These are phyloP conservation scores for Holtermannia corniformis DNA, from an alignment of 768 basidiomycete genomes.

Conservation along the genomic window DNA sequence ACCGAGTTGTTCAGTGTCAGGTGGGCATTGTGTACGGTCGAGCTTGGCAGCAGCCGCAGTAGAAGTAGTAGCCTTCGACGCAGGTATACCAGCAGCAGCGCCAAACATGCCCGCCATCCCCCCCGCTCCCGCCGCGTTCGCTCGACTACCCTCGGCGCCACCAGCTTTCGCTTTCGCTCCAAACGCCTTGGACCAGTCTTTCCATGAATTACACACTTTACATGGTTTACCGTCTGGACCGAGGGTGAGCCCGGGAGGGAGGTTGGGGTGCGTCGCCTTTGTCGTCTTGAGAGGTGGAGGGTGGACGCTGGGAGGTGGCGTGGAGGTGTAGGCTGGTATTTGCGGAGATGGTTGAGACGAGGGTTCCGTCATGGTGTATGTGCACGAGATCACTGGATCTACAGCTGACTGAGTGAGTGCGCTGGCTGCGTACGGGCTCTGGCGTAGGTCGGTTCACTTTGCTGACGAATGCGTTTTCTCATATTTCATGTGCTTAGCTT, in stretches of 20 bases:
- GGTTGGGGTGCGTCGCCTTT: constrained; percentile 33
- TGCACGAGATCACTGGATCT: background rate
- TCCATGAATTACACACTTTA: constrained; percentile 58
- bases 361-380: background rate
- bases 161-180: constrained; percentile 51
- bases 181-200: constrained; percentile 23
- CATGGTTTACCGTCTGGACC: constrained; percentile 93
- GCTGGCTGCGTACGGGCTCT: too few species aligned
- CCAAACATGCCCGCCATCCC: constrained; percentile 22
- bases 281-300: constrained; percentile 16
- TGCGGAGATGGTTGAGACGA: background rate
- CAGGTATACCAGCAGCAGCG: background rate
- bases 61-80: background rate
- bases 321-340: background rate
- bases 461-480: too few species aligned
- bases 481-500: too few species aligned
- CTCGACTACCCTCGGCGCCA: constrained; percentile 51
- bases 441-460: too few species aligned
- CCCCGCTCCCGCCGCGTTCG: constrained; percentile 14
- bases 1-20: constrained; percentile 81
- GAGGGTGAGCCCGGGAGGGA: constrained; percentile 75
- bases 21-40: constrained; percentile 65
- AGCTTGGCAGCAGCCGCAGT: background rate
- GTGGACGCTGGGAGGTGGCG: background rate
- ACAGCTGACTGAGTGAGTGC: background rate